These are phyloP conservation scores for Massospora cicadina DNA, from an alignment of 371 early-diverging fungal species.

Conservation along the genomic window DNA sequence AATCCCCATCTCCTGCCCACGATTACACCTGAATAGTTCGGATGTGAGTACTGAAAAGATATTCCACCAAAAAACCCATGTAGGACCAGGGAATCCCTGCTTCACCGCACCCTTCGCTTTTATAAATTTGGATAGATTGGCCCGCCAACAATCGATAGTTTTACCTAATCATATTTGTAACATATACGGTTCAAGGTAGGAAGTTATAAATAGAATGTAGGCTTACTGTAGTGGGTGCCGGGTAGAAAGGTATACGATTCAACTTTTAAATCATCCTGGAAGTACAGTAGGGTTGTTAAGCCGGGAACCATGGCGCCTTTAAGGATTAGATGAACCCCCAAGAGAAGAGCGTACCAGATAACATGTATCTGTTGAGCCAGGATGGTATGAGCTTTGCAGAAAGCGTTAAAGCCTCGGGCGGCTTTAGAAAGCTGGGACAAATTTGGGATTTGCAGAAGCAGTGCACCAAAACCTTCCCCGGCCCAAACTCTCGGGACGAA, in stretches of 20 bases:
- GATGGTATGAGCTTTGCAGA: constrained; percentile 16
- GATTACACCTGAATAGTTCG: not conserved
- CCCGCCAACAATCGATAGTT: not conserved
- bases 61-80: not conserved
- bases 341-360: constrained; percentile 24
- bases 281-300: constrained; percentile 25
- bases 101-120: not conserved
- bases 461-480: constrained; percentile 30
- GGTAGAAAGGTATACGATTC: constrained; percentile 29
- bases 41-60: not conserved
- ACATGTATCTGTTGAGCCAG: constrained; percentile 36
- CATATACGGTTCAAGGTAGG: not conserved
- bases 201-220: not conserved
- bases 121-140: not conserved
- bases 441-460: constrained; percentile 24
- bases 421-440: constrained; percentile 30
- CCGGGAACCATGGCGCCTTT: constrained; percentile 30
- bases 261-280: constrained; percentile 25
- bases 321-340: not conserved
- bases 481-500: constrained; percentile 9
- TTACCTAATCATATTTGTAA: not conserved
- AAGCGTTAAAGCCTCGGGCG: not conserved
- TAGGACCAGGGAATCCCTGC: not conserved
- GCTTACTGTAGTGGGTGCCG: constrained; percentile 28
- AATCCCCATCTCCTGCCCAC: not conserved